These are phyloP conservation scores for Candolleomyces eurysporus DNA, from an alignment of 768 basidiomycete genomes.

Conservation along the genomic window DNA sequence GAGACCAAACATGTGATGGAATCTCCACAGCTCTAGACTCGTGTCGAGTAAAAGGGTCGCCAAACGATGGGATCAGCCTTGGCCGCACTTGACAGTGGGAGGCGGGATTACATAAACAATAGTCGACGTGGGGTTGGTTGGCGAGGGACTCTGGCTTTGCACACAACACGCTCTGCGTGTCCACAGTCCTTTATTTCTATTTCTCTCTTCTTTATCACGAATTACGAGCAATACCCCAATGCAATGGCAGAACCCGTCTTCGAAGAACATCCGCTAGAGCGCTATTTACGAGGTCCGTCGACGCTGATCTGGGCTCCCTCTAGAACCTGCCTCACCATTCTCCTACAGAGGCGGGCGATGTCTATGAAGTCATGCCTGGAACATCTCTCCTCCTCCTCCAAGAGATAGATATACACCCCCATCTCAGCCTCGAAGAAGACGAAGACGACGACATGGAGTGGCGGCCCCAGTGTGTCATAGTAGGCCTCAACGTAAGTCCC, in stretches of 20 bases:
- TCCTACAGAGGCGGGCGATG: slow-evolving; percentile 57
- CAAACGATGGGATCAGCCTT: not conserved
- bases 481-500: slow-evolving; percentile 39
- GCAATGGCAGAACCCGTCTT: slow-evolving; percentile 77
- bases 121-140: not conserved
- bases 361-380: slow-evolving; percentile 53
- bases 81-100: not conserved
- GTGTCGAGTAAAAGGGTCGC: not conserved
- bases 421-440: slow-evolving; percentile 12
- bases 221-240: slow-evolving; percentile 10
- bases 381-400: slow-evolving; percentile 37
- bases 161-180: not conserved
- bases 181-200: not conserved
- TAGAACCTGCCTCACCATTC: slow-evolving; percentile 4
- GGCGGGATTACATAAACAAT: not conserved
- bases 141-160: not conserved
- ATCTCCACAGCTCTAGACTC: too few relatives aligned
- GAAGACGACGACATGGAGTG: slow-evolving; percentile 33
- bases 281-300: slow-evolving; percentile 63
- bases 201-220: slow-evolving; percentile 3
- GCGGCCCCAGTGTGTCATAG: slow-evolving; percentile 33
- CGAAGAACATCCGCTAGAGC: slow-evolving; percentile 73
- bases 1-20: too few relatives aligned
- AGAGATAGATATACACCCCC: slow-evolving; percentile 34
- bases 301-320: not conserved